Conservation (phyloP, 805 yeast genomes). For the Naumovozyma baii region DNA sequence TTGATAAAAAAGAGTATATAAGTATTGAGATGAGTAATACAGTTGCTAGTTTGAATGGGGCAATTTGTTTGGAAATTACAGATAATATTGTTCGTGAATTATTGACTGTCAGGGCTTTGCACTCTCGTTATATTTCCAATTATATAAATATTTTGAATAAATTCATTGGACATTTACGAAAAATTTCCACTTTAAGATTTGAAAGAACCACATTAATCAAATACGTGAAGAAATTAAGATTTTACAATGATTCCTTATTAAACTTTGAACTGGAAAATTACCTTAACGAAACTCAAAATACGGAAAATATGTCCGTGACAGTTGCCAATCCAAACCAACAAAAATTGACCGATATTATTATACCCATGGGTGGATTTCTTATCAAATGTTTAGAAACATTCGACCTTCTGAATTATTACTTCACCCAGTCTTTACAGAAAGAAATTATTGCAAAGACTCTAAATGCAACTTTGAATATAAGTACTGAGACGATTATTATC, state of each 20-base stretch:
- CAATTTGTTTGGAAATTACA: no score
- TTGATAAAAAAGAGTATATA: no score
- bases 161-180: slow-evolving; percentile 25
- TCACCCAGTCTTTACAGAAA: slow-evolving; percentile 27
- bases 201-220: slow-evolving; percentile 29
- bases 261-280: slow-evolving; percentile 5
- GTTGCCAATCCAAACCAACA: background rate
- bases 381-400: slow-evolving; percentile 22
- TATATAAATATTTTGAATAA: slow-evolving; percentile 26
- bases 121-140: slow-evolving; percentile 20
- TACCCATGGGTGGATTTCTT: slow-evolving; percentile 17
- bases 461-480: slow-evolving; percentile 18
- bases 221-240: slow-evolving; percentile 29
- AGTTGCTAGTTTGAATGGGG: no score
- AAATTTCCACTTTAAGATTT: slow-evolving; percentile 23
- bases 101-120: slow-evolving; percentile 7
- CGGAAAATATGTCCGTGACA: no score
- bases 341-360: slow-evolving; percentile 7
- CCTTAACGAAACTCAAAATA: background rate
- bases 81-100: slow-evolving; percentile 8
- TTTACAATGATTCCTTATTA: slow-evolving; percentile 22
- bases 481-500: slow-evolving; percentile 14
- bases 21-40: no score
- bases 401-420: slow-evolving; percentile 25
- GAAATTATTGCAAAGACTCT: slow-evolving; percentile 29